Evolutionary conservation across 2,329 filamentous ascomycete genomes (phyloP), one percentile per base, ranked within the genome.

Genomic region (Hypoxylon sp.): DNA sequence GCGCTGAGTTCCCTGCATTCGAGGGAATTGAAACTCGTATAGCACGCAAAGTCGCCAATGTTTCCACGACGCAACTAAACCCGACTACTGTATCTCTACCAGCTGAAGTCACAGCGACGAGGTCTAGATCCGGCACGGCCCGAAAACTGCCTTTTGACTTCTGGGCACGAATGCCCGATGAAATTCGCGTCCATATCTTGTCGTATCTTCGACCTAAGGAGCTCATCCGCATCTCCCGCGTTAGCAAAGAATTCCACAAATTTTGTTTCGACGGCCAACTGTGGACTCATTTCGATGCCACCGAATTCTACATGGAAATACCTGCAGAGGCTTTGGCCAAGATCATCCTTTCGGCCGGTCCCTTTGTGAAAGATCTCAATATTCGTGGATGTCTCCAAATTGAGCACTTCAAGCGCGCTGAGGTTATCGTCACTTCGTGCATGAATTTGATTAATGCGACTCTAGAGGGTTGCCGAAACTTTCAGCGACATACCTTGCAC

Each of bases 191-290:
- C 73, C 84, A 92, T 46, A 89, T 98, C 55, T 86, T 98, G 63
- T 86, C 88, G 4, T 94, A 91, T 74, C 84, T 98, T 19, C 84
- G 85, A 29, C 94, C 94, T 0, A 94, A 90, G 76, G 91, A 98
- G 77, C 87, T 98, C 35, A 89, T 98, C 10, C 88, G 90, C 65
- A 88, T 88, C 62, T 97, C 95, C 0, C 83, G 88, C 17, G 92
- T 96, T 19, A 95, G 90, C 77, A 94, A 90, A 78, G 81, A 86
- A 5, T 98, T 96, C 84, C 85, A 97, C 79, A 85, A 87, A 52
- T 90, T 93, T 80, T 98, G 95, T 81, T 97, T 95, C 74, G 95
- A 99, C 78, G 96, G 96, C 1, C 96, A 99, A 81, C 82, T 98
- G 14, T 99, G 96, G 96, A 90, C 90, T 3, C 89, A 87, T 46